Conservation (phyloP, 202 grass and related monocot genomes). For the Bolboschoenoplectus hybrid region DNA sequence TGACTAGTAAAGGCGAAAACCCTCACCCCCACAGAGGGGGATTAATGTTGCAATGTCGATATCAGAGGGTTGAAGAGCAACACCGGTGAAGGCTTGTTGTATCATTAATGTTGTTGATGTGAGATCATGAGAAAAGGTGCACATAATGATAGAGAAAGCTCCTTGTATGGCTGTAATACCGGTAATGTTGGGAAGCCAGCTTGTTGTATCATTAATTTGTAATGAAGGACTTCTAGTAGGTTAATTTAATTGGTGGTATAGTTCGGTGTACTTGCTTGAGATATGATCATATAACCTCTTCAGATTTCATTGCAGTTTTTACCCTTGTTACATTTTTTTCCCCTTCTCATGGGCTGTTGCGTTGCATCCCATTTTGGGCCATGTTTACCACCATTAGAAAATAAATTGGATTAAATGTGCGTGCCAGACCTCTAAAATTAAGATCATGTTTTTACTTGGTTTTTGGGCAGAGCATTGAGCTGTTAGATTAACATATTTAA, state of each 20-base stretch:
- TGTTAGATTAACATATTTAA: neutral
- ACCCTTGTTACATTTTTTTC: neutral
- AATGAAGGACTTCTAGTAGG: neutral
- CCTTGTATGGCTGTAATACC: neutral
- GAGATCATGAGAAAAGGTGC: slow-evolving; percentile 17
- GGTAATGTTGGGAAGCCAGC: neutral
- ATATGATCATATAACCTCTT: neutral
- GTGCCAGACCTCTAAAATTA: neutral
- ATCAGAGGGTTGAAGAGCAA: neutral
- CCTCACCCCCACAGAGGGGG: neutral
- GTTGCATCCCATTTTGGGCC: neutral
- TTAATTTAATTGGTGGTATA: slow-evolving; percentile 31
- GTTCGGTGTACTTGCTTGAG: neutral
- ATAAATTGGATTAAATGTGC: neutral
- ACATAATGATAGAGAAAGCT: slow-evolving; percentile 21
- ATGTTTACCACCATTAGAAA: neutral
- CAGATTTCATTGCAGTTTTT: neutral
- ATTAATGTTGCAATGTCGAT: slow-evolving; percentile 20
- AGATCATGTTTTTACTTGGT: neutral
- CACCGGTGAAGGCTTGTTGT: neutral
- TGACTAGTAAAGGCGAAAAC: slow-evolving; percentile 13
- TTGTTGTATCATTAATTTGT: slow-evolving; percentile 22
- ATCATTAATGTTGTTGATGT: neutral
- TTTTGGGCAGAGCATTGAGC: neutral
- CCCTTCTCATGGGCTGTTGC: neutral